Evolutionary conservation across 495 filamentous ascomycete genomes (phyloP).

Genomic region (Stereocaulon alpinum): DNA sequence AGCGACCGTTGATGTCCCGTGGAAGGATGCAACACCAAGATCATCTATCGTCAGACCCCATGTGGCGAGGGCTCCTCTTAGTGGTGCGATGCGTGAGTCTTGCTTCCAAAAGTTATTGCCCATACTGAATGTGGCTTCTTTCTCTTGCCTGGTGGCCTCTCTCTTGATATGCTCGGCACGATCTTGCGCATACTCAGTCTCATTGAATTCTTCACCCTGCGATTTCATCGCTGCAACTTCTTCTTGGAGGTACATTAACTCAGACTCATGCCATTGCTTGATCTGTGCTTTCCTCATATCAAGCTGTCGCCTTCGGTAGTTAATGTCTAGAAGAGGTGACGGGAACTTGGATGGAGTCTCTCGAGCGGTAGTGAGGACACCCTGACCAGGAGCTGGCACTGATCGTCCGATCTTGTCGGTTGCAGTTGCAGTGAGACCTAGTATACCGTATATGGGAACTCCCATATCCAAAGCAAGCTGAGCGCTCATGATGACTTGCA

Average conservation of each 20-base stretch:
- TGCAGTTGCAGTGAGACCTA: slow-evolving; percentile 91
- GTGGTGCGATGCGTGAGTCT: slow-evolving; percentile 83
- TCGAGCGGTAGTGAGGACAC: slow-evolving; percentile 93
- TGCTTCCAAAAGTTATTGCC: slow-evolving; percentile 99
- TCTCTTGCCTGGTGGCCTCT: slow-evolving; percentile 81
- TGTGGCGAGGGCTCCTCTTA: slow-evolving; percentile 87
- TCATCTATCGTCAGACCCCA: slow-evolving; percentile 99
- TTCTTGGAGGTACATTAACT: slow-evolving; percentile 84
- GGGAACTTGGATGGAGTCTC: slow-evolving; percentile 86
- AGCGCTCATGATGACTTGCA: slow-evolving; percentile 97
- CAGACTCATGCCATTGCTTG: slow-evolving; percentile 89
- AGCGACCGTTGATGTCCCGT: slow-evolving; percentile 94
- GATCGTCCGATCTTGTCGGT: slow-evolving; percentile 98
- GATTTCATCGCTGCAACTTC: slow-evolving; percentile 87
- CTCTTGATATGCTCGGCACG: slow-evolving; percentile 78
- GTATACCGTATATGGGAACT: slow-evolving; percentile 90
- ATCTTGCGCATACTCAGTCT: slow-evolving; percentile 76
- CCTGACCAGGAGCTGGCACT: slow-evolving; percentile 90
- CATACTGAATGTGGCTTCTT: slow-evolving; percentile 78
- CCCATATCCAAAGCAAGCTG: slow-evolving; percentile 96
- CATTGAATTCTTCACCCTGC: slow-evolving; percentile 57
- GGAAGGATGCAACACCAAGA: slow-evolving; percentile 89
- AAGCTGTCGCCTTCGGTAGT: slow-evolving; percentile 90
- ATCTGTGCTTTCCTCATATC: slow-evolving; percentile 85
- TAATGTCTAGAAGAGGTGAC: slow-evolving; percentile 89